These are phyloP conservation scores for Pichia nakasei DNA, from an alignment of 805 yeast species.

Conservation along the genomic window DNA sequence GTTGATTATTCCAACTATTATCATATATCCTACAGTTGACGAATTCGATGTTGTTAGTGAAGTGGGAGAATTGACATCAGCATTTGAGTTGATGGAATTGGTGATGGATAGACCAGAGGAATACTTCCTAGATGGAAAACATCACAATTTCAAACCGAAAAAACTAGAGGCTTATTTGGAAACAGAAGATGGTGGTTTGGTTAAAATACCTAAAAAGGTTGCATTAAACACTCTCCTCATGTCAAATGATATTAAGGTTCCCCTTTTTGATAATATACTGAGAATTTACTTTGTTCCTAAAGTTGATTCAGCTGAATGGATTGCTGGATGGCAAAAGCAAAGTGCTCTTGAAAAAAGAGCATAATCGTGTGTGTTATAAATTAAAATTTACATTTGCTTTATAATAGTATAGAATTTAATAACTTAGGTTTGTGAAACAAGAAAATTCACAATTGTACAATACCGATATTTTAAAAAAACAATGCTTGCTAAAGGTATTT, in stretches of 20 bases:
- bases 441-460: too few species aligned
- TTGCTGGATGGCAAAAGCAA: conserved; percentile 54
- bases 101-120: conserved; percentile 59
- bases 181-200: conserved; percentile 73
- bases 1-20: conserved; percentile 69
- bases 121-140: conserved; percentile 60
- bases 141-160: conserved; percentile 47
- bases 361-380: background rate
- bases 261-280: conserved; percentile 66
- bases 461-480: too few species aligned
- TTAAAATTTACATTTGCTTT: too few species aligned
- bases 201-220: conserved; percentile 74
- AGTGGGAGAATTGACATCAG: conserved; percentile 63
- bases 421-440: too few species aligned
- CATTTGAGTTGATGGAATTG: conserved; percentile 50
- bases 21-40: conserved; percentile 73
- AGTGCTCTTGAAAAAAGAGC: conserved; percentile 44
- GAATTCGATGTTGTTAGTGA: conserved; percentile 78
- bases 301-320: conserved; percentile 54
- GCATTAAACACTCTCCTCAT: conserved; percentile 56
- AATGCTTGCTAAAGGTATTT: too few species aligned
- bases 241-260: conserved; percentile 55
- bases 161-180: conserved; percentile 72
- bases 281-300: conserved; percentile 77
- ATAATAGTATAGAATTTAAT: too few species aligned